These are phyloP conservation scores for Bimuria novae-zelandiae DNA, from an alignment of 2,329 filamentous ascomycete genomes.

Conservation along the genomic window DNA sequence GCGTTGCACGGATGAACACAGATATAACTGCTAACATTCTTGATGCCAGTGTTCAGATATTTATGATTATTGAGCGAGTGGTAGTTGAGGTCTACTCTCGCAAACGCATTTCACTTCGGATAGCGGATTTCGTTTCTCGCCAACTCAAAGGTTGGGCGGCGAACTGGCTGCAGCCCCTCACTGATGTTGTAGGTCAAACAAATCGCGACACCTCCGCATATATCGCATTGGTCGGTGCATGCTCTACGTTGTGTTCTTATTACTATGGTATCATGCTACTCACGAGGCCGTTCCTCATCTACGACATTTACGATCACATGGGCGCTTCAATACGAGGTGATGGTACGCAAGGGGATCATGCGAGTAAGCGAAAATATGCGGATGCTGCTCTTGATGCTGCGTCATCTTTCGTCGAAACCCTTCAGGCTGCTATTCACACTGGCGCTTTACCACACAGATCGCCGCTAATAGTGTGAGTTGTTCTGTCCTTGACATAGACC, in stretches of 20 bases:
- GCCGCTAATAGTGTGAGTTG: slow-evolving; percentile 38
- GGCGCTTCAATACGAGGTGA: slow-evolving; percentile 37
- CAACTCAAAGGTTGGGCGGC: slow-evolving; percentile 49
- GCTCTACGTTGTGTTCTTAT: slow-evolving; percentile 57
- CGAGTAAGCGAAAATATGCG: slow-evolving; percentile 34
- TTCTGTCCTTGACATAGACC: neutral
- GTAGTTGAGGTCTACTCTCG: slow-evolving; percentile 54
- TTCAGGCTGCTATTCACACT: slow-evolving; percentile 24
- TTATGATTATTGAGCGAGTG: slow-evolving; percentile 54
- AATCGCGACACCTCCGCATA: slow-evolving; percentile 14
- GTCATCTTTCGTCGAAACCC: slow-evolving; percentile 31
- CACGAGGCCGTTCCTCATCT: slow-evolving; percentile 59
- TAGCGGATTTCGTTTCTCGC: slow-evolving; percentile 48
- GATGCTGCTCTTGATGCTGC: slow-evolving; percentile 39
- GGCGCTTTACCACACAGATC: slow-evolving; percentile 32
- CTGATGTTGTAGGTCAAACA: slow-evolving; percentile 35
- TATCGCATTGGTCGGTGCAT: slow-evolving; percentile 48
- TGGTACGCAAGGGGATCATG: slow-evolving; percentile 29
- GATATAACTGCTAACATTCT: slow-evolving; percentile 27
- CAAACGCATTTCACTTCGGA: slow-evolving; percentile 47
- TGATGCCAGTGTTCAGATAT: slow-evolving; percentile 51
- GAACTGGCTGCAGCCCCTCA: slow-evolving; percentile 37
- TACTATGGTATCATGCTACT: slow-evolving; percentile 60
- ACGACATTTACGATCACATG: slow-evolving; percentile 50
- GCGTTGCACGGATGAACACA: slow-evolving; percentile 26